phyloP scores from a whole-genome alignment of 345 rosid species.

The Euphorbia tirucalli region DNA sequence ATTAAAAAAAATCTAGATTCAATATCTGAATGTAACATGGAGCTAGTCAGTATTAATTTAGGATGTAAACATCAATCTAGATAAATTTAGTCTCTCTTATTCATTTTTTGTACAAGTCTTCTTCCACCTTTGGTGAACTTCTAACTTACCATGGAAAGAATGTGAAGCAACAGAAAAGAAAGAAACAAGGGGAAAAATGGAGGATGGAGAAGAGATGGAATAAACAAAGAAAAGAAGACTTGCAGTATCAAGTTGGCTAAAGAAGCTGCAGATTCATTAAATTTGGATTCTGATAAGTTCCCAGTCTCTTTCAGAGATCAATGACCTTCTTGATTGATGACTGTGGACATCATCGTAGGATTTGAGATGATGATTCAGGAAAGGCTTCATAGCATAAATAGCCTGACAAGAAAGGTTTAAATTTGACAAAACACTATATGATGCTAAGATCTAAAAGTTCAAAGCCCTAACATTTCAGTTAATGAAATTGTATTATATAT shows the following conservation, averaged over 20 bases:
- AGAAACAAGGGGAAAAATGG: too few species aligned
- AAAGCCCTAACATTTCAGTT: not conserved
- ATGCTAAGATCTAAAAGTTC: not conserved
- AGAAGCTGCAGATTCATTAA: not conserved
- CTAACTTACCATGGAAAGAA: not conserved
- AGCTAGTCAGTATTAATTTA: not conserved
- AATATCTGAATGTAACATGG: constrained; percentile 5
- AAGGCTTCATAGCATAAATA: not conserved
- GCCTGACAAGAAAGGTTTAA: not conserved
- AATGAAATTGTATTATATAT: not conserved
- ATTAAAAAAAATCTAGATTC: not conserved
- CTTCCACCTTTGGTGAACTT: not conserved
- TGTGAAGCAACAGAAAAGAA: not conserved
- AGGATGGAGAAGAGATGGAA: not conserved
- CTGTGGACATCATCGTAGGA: not conserved
- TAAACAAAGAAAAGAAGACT: not conserved
- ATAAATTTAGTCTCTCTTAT: not conserved
- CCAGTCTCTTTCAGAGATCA: not conserved
- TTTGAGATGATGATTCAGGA: not conserved
- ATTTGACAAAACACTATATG: not conserved
- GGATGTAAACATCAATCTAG: not conserved
- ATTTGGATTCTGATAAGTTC: not conserved
- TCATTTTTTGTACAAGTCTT: not conserved
- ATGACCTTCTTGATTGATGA: not conserved
- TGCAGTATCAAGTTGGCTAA: not conserved